These are phyloP conservation scores for Chenopodium suecicum DNA, from an alignment of 148 eudicot genomes.

Conservation along the genomic window DNA sequence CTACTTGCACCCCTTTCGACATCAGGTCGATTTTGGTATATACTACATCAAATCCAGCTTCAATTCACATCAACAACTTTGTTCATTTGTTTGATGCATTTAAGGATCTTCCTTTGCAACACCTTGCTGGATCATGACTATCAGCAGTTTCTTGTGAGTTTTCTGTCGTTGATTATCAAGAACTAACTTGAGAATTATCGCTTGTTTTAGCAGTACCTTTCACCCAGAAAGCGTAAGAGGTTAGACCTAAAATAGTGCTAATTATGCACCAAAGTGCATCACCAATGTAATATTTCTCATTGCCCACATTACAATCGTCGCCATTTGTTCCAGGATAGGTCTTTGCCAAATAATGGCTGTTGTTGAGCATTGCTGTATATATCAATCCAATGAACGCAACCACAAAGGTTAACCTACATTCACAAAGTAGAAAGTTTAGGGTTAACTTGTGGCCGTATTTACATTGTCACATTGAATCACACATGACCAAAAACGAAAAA, in stretches of 20 bases:
- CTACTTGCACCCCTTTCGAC: too few species aligned
- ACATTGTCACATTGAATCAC: neutral
- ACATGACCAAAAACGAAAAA: neutral
- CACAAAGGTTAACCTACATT: slow-evolving; percentile 28
- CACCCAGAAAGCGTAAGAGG: slow-evolving; percentile 5
- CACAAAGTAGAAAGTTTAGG: neutral
- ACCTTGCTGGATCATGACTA: neutral
- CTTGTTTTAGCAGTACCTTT: neutral
- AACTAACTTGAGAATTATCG: too few species aligned
- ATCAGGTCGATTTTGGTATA: too few species aligned
- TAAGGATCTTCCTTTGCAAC: neutral
- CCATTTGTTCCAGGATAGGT: neutral
- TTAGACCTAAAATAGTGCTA: slow-evolving; percentile 11
- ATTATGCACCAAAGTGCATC: slow-evolving; percentile 28
- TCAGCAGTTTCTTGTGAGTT: too few species aligned
- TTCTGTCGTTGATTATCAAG: too few species aligned
- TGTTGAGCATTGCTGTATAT: slow-evolving; percentile 14
- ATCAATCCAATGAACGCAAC: slow-evolving; percentile 18
- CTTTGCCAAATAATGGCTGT: neutral
- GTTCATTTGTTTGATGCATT: neutral
- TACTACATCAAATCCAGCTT: too few species aligned
- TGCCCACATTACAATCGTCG: neutral
- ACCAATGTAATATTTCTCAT: slow-evolving; percentile 18
- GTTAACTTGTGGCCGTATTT: neutral
- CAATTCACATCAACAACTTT: neutral